Percentiles rank a stretch among this genome's conserved stretches.
Evolutionary conservation across 805 yeast genomes (phyloP).

Genomic region (Pichia eremophila): DNA sequence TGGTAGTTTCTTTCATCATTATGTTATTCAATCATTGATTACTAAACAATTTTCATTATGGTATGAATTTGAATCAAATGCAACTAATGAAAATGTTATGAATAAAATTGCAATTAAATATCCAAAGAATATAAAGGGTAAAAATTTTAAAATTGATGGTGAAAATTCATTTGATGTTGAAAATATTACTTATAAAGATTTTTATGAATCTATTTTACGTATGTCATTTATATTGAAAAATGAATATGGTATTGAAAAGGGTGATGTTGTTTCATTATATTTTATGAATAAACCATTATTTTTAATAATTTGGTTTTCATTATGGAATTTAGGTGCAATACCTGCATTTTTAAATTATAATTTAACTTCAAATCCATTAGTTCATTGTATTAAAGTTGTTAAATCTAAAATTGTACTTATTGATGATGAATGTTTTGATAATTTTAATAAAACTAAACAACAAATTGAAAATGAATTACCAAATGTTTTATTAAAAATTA

Average conservation of each 20-base stretch:
- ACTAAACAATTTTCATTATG: conserved; percentile 50
- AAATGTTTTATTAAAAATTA: conserved; percentile 9
- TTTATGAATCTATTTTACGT: conserved; percentile 56
- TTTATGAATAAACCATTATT: conserved; percentile 80
- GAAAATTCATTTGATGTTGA: conserved; percentile 56
- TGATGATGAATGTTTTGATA: conserved; percentile 47
- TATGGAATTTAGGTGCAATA: conserved; percentile 85
- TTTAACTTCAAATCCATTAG: conserved; percentile 59
- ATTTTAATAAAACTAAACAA: conserved; percentile 32
- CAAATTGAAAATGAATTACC: conserved; percentile 31
- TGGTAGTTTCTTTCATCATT: conserved; percentile 32
- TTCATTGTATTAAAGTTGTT: conserved; percentile 73
- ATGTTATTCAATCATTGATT: conserved; percentile 25
- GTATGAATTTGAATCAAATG: conserved; percentile 60
- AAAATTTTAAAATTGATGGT: conserved; percentile 26
- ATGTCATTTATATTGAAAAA: conserved; percentile 55
- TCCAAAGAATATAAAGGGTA: conserved; percentile 35
- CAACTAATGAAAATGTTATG: conserved; percentile 30
- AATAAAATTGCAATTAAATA: conserved; percentile 54
- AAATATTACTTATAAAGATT: conserved; percentile 55
- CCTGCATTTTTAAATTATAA: conserved; percentile 87
- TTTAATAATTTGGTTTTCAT: conserved; percentile 69
- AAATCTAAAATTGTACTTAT: conserved; percentile 54
- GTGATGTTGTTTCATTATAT: conserved; percentile 65
- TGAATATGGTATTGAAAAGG: conserved; percentile 54